phyloP scores from a whole-genome alignment of 768 basidiomycete genomes.

The Trametes sanguinea region DNA sequence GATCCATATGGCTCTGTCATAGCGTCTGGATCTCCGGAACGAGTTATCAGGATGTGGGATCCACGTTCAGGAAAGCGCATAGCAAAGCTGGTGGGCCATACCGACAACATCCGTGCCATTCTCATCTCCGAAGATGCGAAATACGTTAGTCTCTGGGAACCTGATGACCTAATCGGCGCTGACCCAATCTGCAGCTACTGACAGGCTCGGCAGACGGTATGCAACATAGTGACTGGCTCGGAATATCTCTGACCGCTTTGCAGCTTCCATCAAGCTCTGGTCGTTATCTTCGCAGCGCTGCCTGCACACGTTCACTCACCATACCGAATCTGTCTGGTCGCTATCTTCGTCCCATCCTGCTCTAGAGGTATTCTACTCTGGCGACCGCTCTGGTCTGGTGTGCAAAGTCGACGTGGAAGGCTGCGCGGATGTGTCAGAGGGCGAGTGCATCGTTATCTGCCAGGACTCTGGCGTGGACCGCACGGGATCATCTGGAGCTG shows the following conservation, averaged over 20 bases:
- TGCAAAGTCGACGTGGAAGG: slow-evolving; percentile 91
- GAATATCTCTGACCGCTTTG: slow-evolving; percentile 26
- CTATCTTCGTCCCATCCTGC: slow-evolving; percentile 86
- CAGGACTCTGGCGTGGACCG: slow-evolving; percentile 54
- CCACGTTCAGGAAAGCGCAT: slow-evolving; percentile 80
- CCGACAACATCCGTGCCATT: too few species aligned
- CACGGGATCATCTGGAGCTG: slow-evolving; percentile 37
- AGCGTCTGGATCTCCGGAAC: slow-evolving; percentile 89
- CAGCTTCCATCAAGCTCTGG: slow-evolving; percentile 90
- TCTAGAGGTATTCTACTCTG: slow-evolving; percentile 90
- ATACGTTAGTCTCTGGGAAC: slow-evolving; percentile 74
- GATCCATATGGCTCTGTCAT: slow-evolving; percentile 81
- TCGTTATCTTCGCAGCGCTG: slow-evolving; percentile 86
- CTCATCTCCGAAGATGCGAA: slow-evolving; percentile 86
- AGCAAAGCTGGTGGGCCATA: slow-evolving; percentile 90
- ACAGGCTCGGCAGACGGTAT: slow-evolving; percentile 79
- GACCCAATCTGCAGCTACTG: slow-evolving; percentile 54
- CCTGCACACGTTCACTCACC: slow-evolving; percentile 94
- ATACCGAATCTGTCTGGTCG: slow-evolving; percentile 94
- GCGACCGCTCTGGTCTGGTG: slow-evolving; percentile 87
- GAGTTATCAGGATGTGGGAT: slow-evolving; percentile 92
- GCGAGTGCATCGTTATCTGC: slow-evolving; percentile 85
- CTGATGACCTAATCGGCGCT: slow-evolving; percentile 2
- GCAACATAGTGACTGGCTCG: too few species aligned
- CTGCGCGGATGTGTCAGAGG: slow-evolving; percentile 79